phyloP scores from a whole-genome alignment of 2,329 filamentous ascomycete genomes.

The Fusarium duplospermum region DNA sequence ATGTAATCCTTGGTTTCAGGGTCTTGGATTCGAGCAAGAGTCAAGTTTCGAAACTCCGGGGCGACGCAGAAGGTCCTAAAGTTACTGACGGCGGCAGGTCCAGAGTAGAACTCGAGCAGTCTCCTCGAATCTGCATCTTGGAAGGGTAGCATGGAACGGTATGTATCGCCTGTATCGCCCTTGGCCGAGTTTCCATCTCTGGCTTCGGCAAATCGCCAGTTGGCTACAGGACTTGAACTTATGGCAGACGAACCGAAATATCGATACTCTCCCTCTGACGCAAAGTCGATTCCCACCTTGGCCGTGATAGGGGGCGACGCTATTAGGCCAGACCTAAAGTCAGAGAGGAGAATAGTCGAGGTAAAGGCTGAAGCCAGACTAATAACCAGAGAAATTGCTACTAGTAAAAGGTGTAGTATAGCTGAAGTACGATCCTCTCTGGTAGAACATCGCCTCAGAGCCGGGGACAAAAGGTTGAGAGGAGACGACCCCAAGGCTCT shows the following conservation, averaged over 20 bases:
- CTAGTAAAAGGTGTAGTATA: not conserved
- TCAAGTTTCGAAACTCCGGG: not conserved
- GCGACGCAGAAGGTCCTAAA: not conserved
- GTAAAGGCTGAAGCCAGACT: not conserved
- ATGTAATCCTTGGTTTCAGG: not conserved
- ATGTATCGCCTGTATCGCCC: not conserved
- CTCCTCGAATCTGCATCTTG: not conserved
- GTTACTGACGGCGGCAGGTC: not conserved
- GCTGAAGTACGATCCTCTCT: not conserved
- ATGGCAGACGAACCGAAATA: not conserved
- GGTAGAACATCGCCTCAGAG: not conserved
- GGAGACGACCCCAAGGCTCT: not conserved
- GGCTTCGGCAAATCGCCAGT: not conserved
- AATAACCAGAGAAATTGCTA: not conserved
- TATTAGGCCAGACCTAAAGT: slow-evolving; percentile 2
- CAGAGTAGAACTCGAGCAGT: not conserved
- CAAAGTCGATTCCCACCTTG: not conserved
- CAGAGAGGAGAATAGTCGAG: slow-evolving; percentile 19
- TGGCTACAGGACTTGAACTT: not conserved
- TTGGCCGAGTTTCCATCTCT: not conserved
- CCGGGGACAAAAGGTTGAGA: slow-evolving; percentile 8
- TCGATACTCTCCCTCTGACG: not conserved
- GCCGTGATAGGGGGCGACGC: not conserved
- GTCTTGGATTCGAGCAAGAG: not conserved
- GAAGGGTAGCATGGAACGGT: not conserved